Evolutionary conservation across 768 basidiomycete genomes (phyloP).

Genomic region (Leucocoprinus leucothites): DNA sequence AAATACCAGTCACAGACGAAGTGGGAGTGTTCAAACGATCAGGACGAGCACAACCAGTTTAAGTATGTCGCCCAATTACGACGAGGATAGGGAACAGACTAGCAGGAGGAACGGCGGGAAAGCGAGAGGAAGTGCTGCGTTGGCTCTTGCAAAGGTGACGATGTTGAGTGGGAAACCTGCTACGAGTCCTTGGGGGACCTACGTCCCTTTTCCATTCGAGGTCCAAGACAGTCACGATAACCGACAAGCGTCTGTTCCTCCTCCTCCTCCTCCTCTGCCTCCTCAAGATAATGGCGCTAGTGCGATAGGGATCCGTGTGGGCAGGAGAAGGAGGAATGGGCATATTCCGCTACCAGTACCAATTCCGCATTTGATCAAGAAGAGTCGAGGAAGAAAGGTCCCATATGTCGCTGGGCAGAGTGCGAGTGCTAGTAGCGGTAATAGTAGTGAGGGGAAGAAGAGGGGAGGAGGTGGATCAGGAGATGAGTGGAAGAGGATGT

Average conservation of each 20-base stretch:
- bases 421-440: slow-evolving; percentile 6
- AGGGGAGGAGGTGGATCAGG: slow-evolving; percentile 16
- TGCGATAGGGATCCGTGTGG: slow-evolving; percentile 2
- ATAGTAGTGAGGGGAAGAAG: slow-evolving; percentile 10
- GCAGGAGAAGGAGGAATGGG: slow-evolving; percentile 27
- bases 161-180: slow-evolving; percentile 19
- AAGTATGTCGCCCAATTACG: slow-evolving; percentile 7
- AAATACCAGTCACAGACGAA: slow-evolving; percentile 14
- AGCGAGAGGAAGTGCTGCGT: slow-evolving; percentile 32
- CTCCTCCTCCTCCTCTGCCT: too few species aligned
- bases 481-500: slow-evolving; percentile 39
- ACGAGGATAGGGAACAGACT: slow-evolving; percentile 17
- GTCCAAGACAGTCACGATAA: too few species aligned
- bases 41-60: slow-evolving; percentile 8
- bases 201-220: not conserved
- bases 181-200: slow-evolving; percentile 11
- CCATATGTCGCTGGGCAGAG: slow-evolving; percentile 31
- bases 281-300: not conserved
- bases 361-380: slow-evolving; percentile 61
- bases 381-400: slow-evolving; percentile 57
- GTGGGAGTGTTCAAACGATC: slow-evolving; percentile 16
- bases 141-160: slow-evolving; percentile 27
- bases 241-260: too few species aligned
- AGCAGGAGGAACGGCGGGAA: slow-evolving; percentile 21
- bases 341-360: slow-evolving; percentile 47